Base-by-base conservation (phyloP, 139 green algal species). In the Chlorella sp. region DNA sequence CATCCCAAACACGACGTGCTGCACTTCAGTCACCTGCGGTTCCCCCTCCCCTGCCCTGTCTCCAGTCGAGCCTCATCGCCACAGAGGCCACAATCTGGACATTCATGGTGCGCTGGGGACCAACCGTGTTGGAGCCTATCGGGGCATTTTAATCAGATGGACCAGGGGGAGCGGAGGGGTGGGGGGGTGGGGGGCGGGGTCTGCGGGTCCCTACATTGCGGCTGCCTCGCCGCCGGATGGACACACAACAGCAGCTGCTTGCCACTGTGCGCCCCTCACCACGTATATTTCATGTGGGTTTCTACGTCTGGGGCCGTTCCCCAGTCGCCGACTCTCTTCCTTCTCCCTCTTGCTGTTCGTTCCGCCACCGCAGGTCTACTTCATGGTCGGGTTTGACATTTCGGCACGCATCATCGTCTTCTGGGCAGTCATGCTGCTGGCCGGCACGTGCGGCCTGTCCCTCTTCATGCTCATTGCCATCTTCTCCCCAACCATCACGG, bases 41-140 rank as follows among this genome's bases (percentile, higher is more conserved):
- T 16, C 51, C 16, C 51, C 51, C 14, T 22, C 51, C 65, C 65
- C 65, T 41, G 65, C 69, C 69, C 36, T n/a, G 36, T 16, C 51
- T 16, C 51, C 9, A 24, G 51, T 60, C 11, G 2, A 7, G 41
- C 0, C 48, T 82, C 14, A 68, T 82, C 36, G 72, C 87, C n/a
- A 22, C 84, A 4, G 84, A 89, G 40, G 43, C 84, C 14, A 64
- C 34, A 20, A 32, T 88, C 20, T 88, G 84, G 84, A 73, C 76
- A 20, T 9, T 64, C 60, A 79, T 88, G 40, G 76, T 82, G 54
- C 38, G 40, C 34, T 48, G 38, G 16, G 36, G 36, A 48, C 26
- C 69, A 9, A 7, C 11, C 8, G 46, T n/a, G n/a, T n/a, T n/a
- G n/a, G n/a, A n/a, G n/a, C n/a, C n/a, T n/a, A n/a, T n/a, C n/a